Conservation (phyloP, 2,329 filamentous ascomycete genomes). For the Ophidiomyces ophidiicola region DNA sequence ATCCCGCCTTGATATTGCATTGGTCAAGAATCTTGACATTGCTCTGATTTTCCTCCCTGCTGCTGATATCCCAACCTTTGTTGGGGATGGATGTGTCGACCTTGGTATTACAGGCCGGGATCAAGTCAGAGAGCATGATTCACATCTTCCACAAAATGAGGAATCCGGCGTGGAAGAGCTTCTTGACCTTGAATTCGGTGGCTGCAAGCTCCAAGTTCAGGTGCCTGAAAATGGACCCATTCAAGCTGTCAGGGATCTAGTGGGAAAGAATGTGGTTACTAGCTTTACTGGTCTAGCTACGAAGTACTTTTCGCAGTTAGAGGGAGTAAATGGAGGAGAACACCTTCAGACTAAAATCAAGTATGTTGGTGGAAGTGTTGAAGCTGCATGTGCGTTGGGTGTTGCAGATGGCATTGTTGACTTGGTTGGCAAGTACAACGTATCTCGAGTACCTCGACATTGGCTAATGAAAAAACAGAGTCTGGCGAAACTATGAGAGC, state of each 20-base stretch:
- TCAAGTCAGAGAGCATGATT: constrained; percentile 83
- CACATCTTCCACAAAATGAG: constrained; percentile 32
- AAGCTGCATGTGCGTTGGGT: constrained; percentile 88
- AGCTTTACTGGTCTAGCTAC: constrained; percentile 80
- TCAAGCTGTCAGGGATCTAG: constrained; percentile 56
- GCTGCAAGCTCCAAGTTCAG: constrained; percentile 91
- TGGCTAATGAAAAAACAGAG: constrained; percentile 42
- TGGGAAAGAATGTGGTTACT: constrained; percentile 88
- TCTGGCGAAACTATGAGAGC: constrained; percentile 98
- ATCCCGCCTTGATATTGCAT: constrained; percentile 87
- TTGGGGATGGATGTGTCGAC: constrained; percentile 86
- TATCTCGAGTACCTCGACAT: neutral
- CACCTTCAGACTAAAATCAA: constrained; percentile 78
- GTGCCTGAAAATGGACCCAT: constrained; percentile 76
- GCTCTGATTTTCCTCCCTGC: constrained; percentile 94
- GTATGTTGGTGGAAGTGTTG: constrained; percentile 90
- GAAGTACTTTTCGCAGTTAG: constrained; percentile 72
- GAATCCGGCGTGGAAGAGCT: constrained; percentile 63
- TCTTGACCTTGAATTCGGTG: constrained; percentile 80
- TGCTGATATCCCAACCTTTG: constrained; percentile 93
- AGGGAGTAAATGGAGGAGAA: constrained; percentile 37
- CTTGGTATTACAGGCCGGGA: constrained; percentile 90
- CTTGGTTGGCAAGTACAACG: constrained; percentile 62
- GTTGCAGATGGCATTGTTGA: constrained; percentile 96
- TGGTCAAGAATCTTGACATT: constrained; percentile 92